Evolutionary conservation across 129 eudicot species (phyloP).

Genomic region (Mikania micrantha): DNA sequence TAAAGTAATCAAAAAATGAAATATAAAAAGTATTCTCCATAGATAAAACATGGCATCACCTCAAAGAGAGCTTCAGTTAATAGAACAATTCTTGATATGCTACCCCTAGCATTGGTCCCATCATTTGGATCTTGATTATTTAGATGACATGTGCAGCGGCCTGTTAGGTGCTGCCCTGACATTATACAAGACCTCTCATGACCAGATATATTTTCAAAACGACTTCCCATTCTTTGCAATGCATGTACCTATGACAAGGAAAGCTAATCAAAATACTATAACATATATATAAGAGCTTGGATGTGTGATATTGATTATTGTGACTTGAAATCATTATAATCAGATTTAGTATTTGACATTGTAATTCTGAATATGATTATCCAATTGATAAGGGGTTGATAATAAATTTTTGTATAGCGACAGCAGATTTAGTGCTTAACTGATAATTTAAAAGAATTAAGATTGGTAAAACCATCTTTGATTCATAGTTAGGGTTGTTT

Average conservation of each 20-base stretch:
- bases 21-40: background rate
- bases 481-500: background rate
- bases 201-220: conserved; percentile 76
- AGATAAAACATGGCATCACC: conserved; percentile 39
- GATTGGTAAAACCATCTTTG: background rate
- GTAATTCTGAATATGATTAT: background rate
- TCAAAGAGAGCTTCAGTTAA: conserved; percentile 95
- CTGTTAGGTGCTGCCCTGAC: conserved; percentile 80
- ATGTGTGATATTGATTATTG: background rate
- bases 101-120: conserved; percentile 59
- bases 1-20: background rate
- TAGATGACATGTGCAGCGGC: conserved; percentile 66
- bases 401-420: background rate
- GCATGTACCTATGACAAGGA: conserved; percentile 67
- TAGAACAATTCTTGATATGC: conserved; percentile 89
- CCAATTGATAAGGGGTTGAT: background rate
- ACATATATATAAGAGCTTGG: background rate
- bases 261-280: background rate
- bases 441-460: background rate
- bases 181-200: conserved; percentile 83
- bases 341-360: background rate
- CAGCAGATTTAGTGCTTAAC: background rate
- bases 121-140: conserved; percentile 41
- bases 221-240: conserved; percentile 86
- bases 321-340: background rate